Evolutionary conservation across 2,329 filamentous ascomycete species (phyloP).

Genomic region (Microsporum audouinii): DNA sequence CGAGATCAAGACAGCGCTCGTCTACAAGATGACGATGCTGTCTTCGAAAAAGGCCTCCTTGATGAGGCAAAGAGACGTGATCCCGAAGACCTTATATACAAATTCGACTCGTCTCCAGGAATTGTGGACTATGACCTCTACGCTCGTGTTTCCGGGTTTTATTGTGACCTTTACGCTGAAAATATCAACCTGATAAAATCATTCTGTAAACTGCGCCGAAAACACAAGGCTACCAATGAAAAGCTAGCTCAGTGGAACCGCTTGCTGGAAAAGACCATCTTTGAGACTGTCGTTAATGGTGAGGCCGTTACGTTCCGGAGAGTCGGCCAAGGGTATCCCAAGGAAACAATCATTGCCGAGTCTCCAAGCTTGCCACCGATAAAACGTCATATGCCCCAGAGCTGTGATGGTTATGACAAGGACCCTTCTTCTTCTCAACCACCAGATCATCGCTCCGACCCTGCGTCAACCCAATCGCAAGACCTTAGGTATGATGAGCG

Average conservation of each 20-base stretch:
- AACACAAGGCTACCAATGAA: constrained; percentile 25
- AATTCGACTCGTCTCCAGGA: background rate
- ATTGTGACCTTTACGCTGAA: constrained; percentile 25
- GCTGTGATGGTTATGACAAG: background rate
- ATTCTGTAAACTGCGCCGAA: constrained; percentile 21
- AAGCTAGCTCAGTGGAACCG: constrained; percentile 24
- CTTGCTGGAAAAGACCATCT: constrained; percentile 22
- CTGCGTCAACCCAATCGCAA: constrained; percentile 13
- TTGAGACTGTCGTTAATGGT: constrained; percentile 22
- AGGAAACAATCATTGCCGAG: background rate
- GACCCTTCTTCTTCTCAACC: background rate
- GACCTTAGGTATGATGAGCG: constrained; percentile 9
- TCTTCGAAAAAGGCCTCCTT: background rate
- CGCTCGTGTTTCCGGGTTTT: constrained; percentile 20
- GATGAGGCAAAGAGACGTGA: background rate
- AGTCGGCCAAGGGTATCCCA: background rate
- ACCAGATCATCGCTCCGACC: constrained; percentile 3
- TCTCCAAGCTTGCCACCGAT: background rate
- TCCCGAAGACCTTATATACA: background rate
- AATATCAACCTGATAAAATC: constrained; percentile 20
- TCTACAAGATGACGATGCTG: background rate
- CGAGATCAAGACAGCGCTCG: background rate
- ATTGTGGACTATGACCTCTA: constrained; percentile 8
- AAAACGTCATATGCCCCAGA: background rate
- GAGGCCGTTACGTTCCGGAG: constrained; percentile 21